Evolutionary conservation across 2,329 filamentous ascomycete species (phyloP).

Genomic region (Fusarium kyushuense): DNA sequence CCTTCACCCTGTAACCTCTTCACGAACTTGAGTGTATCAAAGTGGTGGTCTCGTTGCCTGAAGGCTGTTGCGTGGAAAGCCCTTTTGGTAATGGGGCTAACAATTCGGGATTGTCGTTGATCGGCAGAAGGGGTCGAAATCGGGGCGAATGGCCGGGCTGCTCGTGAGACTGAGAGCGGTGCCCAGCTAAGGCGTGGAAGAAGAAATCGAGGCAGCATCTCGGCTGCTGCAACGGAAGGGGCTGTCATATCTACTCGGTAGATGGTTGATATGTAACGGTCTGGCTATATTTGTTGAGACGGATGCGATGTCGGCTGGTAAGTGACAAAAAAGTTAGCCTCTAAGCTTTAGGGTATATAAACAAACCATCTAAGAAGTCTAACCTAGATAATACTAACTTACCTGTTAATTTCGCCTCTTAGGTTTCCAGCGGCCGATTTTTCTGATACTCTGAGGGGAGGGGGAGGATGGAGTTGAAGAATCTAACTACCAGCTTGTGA

Average conservation of each 20-base stretch:
- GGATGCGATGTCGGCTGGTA: constrained; percentile 12
- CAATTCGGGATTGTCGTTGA: constrained; percentile 25
- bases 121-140: constrained; percentile 24
- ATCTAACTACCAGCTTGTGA: constrained; percentile 35
- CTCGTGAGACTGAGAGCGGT: constrained; percentile 46
- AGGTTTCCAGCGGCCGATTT: background rate
- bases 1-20: constrained; percentile 90
- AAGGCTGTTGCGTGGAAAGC: constrained; percentile 75
- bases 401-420: background rate
- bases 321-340: background rate
- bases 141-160: constrained; percentile 39
- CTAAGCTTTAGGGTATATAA: background rate
- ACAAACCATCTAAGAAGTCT: background rate
- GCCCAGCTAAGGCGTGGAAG: constrained; percentile 68
- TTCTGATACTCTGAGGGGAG: background rate
- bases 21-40: constrained; percentile 98
- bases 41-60: constrained; percentile 85
- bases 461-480: constrained; percentile 27
- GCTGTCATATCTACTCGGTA: constrained; percentile 44
- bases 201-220: constrained; percentile 64
- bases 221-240: constrained; percentile 49
- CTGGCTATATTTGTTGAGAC: constrained; percentile 3
- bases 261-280: constrained; percentile 1
- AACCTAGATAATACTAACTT: background rate
- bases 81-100: constrained; percentile 50